Percentiles rank a stretch among this genome's conserved stretches.
These are phyloP conservation scores for Penicillium desertorum DNA, from an alignment of 495 filamentous ascomycete species.

Conservation along the genomic window DNA sequence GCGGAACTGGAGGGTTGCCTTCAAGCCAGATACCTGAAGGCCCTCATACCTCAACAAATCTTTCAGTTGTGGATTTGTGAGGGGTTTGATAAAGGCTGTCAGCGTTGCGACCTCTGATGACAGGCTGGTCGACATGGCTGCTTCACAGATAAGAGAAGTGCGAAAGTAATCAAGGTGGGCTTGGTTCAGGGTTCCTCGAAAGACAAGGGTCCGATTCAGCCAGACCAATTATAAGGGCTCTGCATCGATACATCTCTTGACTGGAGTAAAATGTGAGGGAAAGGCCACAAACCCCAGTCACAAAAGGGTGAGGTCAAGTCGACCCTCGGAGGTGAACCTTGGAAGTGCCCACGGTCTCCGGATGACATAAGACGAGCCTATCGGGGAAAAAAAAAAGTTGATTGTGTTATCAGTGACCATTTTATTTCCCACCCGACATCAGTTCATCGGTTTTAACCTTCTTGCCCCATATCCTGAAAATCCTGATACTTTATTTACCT, in stretches of 20 bases:
- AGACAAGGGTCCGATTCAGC: constrained; percentile 19
- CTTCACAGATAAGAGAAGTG: constrained; percentile 1
- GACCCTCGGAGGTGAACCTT: constrained; percentile 18
- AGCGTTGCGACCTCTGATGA: constrained; percentile 40
- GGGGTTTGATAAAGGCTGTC: constrained; percentile 51
- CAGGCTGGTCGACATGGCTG: constrained; percentile 48
- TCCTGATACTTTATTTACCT: neutral
- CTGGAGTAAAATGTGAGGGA: neutral
- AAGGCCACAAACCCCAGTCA: constrained; percentile 3
- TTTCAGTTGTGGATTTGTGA: constrained; percentile 73
- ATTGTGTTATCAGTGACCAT: constrained; percentile 10
- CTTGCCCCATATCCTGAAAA: neutral
- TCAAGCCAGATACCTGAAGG: constrained; percentile 73
- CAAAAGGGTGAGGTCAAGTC: constrained; percentile 1
- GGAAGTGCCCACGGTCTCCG: constrained; percentile 21
- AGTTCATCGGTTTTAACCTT: neutral
- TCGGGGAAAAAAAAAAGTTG: constrained; percentile 23
- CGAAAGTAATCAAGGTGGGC: constrained; percentile 9
- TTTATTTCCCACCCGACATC: constrained; percentile 9
- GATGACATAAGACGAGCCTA: constrained; percentile 46
- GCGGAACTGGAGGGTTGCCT: constrained; percentile 72
- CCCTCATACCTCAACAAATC: constrained; percentile 67
- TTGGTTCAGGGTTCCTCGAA: constrained; percentile 8
- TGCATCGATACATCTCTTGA: constrained; percentile 27
- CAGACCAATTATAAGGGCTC: constrained; percentile 16